These are phyloP conservation scores for Naegleria gruberi DNA, from an alignment of 208 protist species.

Conservation along the genomic window DNA sequence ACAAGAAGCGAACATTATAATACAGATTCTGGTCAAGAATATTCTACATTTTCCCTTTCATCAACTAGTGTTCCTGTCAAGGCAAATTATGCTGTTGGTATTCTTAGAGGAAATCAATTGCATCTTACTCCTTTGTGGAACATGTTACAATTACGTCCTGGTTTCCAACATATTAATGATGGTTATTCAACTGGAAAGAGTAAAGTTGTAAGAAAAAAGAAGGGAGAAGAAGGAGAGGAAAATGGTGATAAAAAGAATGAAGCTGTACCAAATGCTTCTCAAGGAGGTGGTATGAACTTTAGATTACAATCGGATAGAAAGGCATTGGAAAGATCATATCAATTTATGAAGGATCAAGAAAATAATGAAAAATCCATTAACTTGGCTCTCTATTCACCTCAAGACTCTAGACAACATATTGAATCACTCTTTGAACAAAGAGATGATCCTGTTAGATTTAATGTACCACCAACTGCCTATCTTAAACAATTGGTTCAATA, in stretches of 20 bases:
- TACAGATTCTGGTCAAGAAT: neutral
- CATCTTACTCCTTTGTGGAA: conserved; percentile 3
- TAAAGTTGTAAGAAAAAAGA: conserved; percentile 2
- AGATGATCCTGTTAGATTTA: neutral
- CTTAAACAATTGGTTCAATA: neutral
- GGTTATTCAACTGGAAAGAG: neutral
- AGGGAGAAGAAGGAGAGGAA: neutral
- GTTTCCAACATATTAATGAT: neutral
- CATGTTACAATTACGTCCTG: neutral
- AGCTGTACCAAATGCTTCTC: neutral
- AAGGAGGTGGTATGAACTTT: neutral
- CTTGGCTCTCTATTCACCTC: neutral
- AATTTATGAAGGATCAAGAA: neutral
- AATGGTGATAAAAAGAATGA: neutral
- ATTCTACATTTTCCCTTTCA: neutral
- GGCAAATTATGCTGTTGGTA: conserved; percentile 5
- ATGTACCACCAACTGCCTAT: neutral
- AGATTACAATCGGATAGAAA: neutral
- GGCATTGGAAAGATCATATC: neutral
- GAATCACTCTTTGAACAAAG: neutral
- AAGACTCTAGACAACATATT: neutral
- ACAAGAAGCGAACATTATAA: conserved; percentile 14
- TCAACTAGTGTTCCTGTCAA: neutral
- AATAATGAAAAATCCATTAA: neutral
- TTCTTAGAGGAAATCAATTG: conserved; percentile 2